These are phyloP conservation scores for Eustoma russellianum DNA, from an alignment of 257 asterid genomes.

Conservation along the genomic window DNA sequence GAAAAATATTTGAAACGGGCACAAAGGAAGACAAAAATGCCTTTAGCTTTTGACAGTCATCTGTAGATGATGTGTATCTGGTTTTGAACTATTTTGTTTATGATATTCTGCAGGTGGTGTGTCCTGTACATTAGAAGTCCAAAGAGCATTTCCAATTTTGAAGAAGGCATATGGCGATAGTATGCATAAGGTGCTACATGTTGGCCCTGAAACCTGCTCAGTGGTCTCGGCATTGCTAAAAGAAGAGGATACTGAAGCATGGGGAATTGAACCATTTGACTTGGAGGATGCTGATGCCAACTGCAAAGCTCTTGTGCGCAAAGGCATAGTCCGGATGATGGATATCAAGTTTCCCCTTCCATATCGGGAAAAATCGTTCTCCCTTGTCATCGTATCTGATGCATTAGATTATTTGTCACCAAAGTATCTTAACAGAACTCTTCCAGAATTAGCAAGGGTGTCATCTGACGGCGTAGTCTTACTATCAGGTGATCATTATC, in stretches of 20 bases:
- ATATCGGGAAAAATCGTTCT: conserved; percentile 71
- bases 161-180: conserved; percentile 78
- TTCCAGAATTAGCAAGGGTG: conserved; percentile 66
- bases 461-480: conserved; percentile 68
- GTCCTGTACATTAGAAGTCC: conserved; percentile 61
- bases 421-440: conserved; percentile 63
- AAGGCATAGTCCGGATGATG: conserved; percentile 78
- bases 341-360: conserved; percentile 89
- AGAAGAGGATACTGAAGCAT: conserved; percentile 85
- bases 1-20: too few species aligned
- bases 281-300: conserved; percentile 61
- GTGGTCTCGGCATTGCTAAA: conserved; percentile 52
- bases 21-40: too few species aligned
- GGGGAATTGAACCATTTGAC: conserved; percentile 92
- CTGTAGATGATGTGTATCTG: neutral
- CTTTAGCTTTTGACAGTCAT: too few species aligned
- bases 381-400: conserved; percentile 75
- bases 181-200: conserved; percentile 67
- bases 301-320: conserved; percentile 72
- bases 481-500: conserved; percentile 55
- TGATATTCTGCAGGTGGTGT: conserved; percentile 45
- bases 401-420: conserved; percentile 86
- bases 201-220: conserved; percentile 91
- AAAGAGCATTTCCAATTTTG: conserved; percentile 49
- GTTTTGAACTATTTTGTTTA: neutral